Evolutionary conservation across 2,329 filamentous ascomycete species (phyloP).

Genomic region (Neocucurbitaria cava): DNA sequence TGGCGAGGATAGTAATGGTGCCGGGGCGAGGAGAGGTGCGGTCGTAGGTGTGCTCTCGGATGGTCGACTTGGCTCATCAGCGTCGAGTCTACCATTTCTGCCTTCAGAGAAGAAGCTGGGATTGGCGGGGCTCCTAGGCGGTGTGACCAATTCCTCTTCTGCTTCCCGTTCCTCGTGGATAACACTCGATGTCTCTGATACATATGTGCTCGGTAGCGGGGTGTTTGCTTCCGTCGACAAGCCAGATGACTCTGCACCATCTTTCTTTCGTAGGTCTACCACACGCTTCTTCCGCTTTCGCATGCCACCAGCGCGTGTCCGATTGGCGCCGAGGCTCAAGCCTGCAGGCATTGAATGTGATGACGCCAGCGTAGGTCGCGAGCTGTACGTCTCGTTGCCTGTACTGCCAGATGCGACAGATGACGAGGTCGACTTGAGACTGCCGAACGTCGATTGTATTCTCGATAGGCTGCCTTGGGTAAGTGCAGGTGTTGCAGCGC

Average conservation of each 20-base stretch:
- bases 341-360: slow-evolving; percentile 64
- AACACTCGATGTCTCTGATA: slow-evolving; percentile 62
- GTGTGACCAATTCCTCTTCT: slow-evolving; percentile 42
- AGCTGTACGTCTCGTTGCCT: slow-evolving; percentile 56
- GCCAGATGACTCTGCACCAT: slow-evolving; percentile 55
- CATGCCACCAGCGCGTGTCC: slow-evolving; percentile 66
- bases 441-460: slow-evolving; percentile 53
- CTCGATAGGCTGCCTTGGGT: slow-evolving; percentile 55
- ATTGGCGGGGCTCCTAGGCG: slow-evolving; percentile 38
- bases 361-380: slow-evolving; percentile 71
- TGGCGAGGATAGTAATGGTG: slow-evolving; percentile 35
- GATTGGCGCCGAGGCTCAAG: slow-evolving; percentile 67
- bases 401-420: slow-evolving; percentile 56
- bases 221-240: slow-evolving; percentile 60
- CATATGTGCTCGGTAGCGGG: slow-evolving; percentile 61
- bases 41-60: slow-evolving; percentile 21
- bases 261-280: slow-evolving; percentile 76
- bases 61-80: slow-evolving; percentile 32
- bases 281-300: slow-evolving; percentile 85
- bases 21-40: slow-evolving; percentile 33
- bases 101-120: slow-evolving; percentile 31
- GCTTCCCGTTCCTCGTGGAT: slow-evolving; percentile 42
- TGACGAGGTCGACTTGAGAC: slow-evolving; percentile 55
- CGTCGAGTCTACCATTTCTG: slow-evolving; percentile 32
- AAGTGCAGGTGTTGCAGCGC: slow-evolving; percentile 50